phyloP scores from a whole-genome alignment of 176 grass and related monocot species.

The Themeda triandra region DNA sequence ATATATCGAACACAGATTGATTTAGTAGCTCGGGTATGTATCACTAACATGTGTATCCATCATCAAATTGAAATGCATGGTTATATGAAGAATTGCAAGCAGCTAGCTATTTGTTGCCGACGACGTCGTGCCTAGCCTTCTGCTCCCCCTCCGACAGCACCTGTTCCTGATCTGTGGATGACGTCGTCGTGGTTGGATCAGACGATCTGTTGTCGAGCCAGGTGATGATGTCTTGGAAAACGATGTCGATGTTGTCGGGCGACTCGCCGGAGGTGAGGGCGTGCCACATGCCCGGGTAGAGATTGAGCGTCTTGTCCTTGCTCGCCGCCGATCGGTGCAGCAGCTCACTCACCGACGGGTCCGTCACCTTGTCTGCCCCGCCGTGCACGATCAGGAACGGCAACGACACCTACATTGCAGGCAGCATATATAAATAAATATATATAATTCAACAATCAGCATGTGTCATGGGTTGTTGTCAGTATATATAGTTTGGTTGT shows the following conservation, averaged over 20 bases:
- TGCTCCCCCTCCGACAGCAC: conserved; percentile 16
- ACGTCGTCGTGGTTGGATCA: not conserved
- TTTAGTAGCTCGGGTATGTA: not conserved
- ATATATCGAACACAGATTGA: not conserved
- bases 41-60: not conserved
- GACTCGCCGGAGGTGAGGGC: conserved; percentile 73
- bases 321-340: conserved; percentile 41
- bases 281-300: conserved; percentile 74
- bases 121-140: conserved; percentile 35
- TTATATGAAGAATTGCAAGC: not conserved
- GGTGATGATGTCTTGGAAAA: conserved; percentile 52
- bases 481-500: not conserved
- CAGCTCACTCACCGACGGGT: conserved; percentile 52
- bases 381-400: conserved; percentile 71
- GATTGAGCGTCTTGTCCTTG: conserved; percentile 62
- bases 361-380: conserved; percentile 64
- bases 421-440: not conserved
- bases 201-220: conserved; percentile 56
- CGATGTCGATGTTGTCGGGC: conserved; percentile 35
- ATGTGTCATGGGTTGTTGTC: not conserved
- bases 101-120: not conserved
- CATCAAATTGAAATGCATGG: not conserved
- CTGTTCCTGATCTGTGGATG: not conserved
- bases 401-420: conserved; percentile 34
- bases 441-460: not conserved